Base-by-base conservation (phyloP, 768 basidiomycete species). In the Rickenella mellea region DNA sequence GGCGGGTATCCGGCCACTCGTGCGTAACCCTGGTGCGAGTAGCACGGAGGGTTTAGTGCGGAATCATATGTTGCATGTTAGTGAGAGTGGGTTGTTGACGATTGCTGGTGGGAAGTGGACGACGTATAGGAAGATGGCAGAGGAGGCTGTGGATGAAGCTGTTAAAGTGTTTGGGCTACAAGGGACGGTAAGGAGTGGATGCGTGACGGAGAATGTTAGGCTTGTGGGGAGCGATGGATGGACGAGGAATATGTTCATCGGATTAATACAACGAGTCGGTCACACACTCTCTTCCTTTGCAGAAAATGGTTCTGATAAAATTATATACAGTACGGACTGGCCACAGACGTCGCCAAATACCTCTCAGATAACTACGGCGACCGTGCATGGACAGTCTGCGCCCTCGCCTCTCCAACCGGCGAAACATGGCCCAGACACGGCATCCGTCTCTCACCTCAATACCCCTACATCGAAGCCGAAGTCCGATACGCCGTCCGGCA, bases 41-140 rank as follows among this genome's bases (percentile, higher is more conserved):
- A 73, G 74, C 55, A 96, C 93, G 14, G 81, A 93, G 62, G 83
- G 83, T 0, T 66, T 99, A 40, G 94, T 99, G 15, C 66, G 94
- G 55, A 97, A 83, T 57, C 94, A 98, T 64, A 75, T 99, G 73
- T 85, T 96, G 49, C 74, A 91, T 56, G 78, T 90, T 26, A 78
- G 74, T 30, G 72, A 74, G 36, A 78, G 78, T 47, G 91, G 92
- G 14, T 66, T 99, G 52, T 63, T 99, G 46, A 97, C 93, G 22
- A 91, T 97, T 52, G 91, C 89, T 2, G 94, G 94, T 14, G 94
- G 94, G 4, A 99, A 99, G 63, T 99, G 94, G 94, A 99, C 94
- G 45, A 97, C 94, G 37, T 99, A 97, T 66, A 70, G 87, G 38
- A 82, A 80, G 25, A 96, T 98, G 94, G 91, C 94, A 19, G 74